These are phyloP conservation scores for Betula pendula DNA, from an alignment of 306 rosid genomes.

Conservation along the genomic window DNA sequence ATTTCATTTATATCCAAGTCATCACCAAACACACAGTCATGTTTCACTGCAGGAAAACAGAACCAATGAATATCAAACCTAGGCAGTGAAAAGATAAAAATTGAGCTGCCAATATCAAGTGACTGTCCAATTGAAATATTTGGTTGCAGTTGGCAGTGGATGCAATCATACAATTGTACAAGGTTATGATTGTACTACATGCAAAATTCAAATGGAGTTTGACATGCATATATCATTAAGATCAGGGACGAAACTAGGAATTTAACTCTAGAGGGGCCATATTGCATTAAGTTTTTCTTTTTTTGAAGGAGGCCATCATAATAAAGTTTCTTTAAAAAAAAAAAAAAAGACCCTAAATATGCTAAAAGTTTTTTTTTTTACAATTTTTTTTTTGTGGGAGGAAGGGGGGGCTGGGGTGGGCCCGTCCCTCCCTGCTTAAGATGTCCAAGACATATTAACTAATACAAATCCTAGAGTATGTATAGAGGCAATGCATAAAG, in stretches of 20 bases:
- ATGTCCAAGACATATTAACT: conserved; percentile 10
- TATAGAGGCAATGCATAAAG: neutral
- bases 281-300: no score
- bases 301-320: no score
- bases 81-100: conserved; percentile 7
- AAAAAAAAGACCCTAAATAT: no score
- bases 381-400: no score
- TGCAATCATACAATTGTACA: neutral
- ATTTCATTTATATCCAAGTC: conserved; percentile 86
- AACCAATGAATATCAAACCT: conserved; percentile 26
- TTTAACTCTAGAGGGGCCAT: no score
- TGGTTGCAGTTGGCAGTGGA: neutral
- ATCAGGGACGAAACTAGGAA: no score
- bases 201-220: neutral
- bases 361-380: no score
- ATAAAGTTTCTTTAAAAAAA: no score
- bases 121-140: conserved; percentile 14
- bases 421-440: neutral
- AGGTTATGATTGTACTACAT: neutral
- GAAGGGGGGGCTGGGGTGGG: no score
- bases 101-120: conserved; percentile 2
- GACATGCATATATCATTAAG: conserved; percentile 15
- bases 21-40: conserved; percentile 90
- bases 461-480: conserved; percentile 16
- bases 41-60: conserved; percentile 68